A percentile compares a stretch with the other conserved stretches of the same genome.
Conservation (phyloP, 345 rosid genomes). For the Pistacia integerrima region DNA sequence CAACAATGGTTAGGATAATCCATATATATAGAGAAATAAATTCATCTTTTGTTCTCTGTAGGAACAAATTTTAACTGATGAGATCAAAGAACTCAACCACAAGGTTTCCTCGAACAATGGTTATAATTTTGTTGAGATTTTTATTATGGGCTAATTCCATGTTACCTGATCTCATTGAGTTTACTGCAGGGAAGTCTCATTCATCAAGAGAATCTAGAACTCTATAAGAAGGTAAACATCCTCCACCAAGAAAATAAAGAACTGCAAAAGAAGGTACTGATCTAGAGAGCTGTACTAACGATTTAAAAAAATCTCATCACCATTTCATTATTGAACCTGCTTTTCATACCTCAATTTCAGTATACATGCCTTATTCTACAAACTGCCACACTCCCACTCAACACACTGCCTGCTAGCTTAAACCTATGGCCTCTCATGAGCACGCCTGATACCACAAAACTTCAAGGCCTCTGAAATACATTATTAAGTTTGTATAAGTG, state of each 20-base stretch:
- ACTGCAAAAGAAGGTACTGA: conserved; percentile 57
- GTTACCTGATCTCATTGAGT: conserved; percentile 8
- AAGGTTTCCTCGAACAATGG: conserved; percentile 45
- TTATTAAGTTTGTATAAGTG: not conserved
- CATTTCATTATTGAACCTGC: not conserved
- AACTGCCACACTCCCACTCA: not conserved
- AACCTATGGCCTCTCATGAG: not conserved
- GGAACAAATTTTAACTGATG: conserved; percentile 57
- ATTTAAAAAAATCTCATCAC: not conserved
- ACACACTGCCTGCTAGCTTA: not conserved
- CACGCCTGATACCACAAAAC: not conserved
- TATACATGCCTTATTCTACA: not conserved
- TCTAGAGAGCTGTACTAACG: conserved; percentile 1
- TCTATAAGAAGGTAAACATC: conserved; percentile 50
- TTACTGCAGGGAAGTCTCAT: conserved; percentile 51
- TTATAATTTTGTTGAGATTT: not conserved
- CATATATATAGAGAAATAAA: not conserved
- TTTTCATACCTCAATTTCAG: not conserved
- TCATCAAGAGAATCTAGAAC: conserved; percentile 61
- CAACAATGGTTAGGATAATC: not conserved
- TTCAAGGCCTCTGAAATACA: not conserved
- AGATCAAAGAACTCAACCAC: conserved; percentile 60
- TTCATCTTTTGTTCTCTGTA: conserved; percentile 22
- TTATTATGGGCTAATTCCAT: not conserved
- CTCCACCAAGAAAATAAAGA: conserved; percentile 53